Evolutionary conservation across 2,329 filamentous ascomycete genomes (phyloP).

Genomic region (Aspergillus puulaauensis): DNA sequence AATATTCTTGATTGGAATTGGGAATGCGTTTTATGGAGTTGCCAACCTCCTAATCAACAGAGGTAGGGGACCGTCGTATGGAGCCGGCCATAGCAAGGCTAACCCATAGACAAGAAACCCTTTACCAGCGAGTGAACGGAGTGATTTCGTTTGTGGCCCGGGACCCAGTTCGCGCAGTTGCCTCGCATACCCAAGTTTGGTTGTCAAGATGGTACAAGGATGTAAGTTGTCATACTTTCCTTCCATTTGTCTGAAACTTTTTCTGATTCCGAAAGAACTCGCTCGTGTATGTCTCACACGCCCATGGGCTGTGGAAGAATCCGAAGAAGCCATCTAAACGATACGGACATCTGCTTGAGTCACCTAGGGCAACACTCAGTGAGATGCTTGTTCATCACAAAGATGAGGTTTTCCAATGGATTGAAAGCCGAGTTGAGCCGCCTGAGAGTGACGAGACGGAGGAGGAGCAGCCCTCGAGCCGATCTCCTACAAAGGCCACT

Average conservation of each 20-base stretch:
- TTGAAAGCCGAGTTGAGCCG: constrained; percentile 40
- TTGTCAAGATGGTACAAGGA: constrained; percentile 80
- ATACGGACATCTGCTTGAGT: constrained; percentile 55
- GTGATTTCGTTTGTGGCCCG: constrained; percentile 80
- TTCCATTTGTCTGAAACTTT: not conserved
- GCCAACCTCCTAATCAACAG: constrained; percentile 76
- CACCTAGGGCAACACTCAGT: constrained; percentile 47
- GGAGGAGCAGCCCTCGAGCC: constrained; percentile 20
- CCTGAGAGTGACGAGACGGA: constrained; percentile 28
- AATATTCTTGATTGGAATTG: constrained; percentile 83
- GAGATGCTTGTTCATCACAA: constrained; percentile 59
- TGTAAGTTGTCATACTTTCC: constrained; percentile 32
- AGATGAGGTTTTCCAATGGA: constrained; percentile 48
- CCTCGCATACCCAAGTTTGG: constrained; percentile 68
- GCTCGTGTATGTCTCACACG: constrained; percentile 70
- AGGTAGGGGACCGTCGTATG: constrained; percentile 50
- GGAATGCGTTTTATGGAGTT: constrained; percentile 82
- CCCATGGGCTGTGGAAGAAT: constrained; percentile 74
- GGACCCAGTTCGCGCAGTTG: constrained; percentile 72
- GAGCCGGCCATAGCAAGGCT: constrained; percentile 5
- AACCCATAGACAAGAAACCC: constrained; percentile 46
- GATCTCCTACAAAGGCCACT: constrained; percentile 16
- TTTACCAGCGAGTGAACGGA: constrained; percentile 66
- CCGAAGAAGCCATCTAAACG: constrained; percentile 56
- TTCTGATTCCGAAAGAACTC: constrained; percentile 55